These are phyloP conservation scores for Colletotrichum navitas DNA, from an alignment of 2,329 filamentous ascomycete species.

Conservation along the genomic window DNA sequence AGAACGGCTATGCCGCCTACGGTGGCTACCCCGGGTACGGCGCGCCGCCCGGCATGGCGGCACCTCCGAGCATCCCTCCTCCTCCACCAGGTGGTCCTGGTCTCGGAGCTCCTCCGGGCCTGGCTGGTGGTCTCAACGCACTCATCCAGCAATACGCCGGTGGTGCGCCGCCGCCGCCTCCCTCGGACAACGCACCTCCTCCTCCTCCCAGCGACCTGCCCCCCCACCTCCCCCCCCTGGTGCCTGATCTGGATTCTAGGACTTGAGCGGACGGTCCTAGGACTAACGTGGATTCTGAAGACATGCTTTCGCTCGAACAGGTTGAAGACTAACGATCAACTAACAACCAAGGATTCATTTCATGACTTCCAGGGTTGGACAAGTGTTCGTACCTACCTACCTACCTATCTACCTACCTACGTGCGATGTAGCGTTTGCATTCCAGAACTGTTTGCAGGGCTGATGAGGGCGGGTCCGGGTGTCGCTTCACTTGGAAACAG, in stretches of 20 bases:
- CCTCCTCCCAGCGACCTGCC: slow-evolving; percentile 70
- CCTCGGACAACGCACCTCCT: slow-evolving; percentile 70
- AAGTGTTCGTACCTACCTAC: slow-evolving; percentile 6
- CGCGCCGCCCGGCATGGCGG: slow-evolving; percentile 66
- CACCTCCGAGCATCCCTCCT: slow-evolving; percentile 52
- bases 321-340: slow-evolving; percentile 35
- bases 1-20: slow-evolving; percentile 69
- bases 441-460: not conserved
- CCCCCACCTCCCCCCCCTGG: slow-evolving; percentile 74
- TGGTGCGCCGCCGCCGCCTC: slow-evolving; percentile 64
- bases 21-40: slow-evolving; percentile 62
- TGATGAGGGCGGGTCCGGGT: not conserved
- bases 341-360: slow-evolving; percentile 34
- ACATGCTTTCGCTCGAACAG: not conserved
- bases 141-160: slow-evolving; percentile 76
- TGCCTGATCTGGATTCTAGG: slow-evolving; percentile 51
- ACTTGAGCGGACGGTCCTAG: not conserved
- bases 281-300: slow-evolving; percentile 28
- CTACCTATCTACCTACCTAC: not conserved
- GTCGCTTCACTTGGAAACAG: slow-evolving; percentile 6
- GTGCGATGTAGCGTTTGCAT: not conserved
- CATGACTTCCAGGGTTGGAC: slow-evolving; percentile 25
- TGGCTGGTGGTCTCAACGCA: slow-evolving; percentile 70
- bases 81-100: slow-evolving; percentile 52
- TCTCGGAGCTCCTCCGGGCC: slow-evolving; percentile 66